A percentile compares a stretch with the other conserved stretches of the same genome.
Conservation (phyloP, 164 flowering plant species). For the Paratinospora sagittata region DNA sequence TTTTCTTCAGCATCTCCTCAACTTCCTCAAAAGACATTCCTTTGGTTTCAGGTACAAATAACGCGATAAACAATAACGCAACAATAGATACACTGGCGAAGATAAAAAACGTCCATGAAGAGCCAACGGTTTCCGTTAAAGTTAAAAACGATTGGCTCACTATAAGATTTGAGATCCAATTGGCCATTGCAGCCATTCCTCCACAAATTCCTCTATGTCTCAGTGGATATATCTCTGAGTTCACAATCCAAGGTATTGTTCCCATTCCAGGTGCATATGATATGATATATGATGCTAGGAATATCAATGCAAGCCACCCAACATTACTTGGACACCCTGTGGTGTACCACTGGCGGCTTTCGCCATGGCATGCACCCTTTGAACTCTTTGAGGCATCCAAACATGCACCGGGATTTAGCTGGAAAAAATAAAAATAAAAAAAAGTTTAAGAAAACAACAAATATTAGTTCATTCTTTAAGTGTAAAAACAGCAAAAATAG, state of each 20-base stretch:
- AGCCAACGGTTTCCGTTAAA: neutral
- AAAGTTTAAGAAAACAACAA: neutral
- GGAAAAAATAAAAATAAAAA: no score
- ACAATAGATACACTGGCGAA: neutral
- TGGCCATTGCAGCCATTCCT: constrained; percentile 7
- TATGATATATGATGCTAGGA: neutral
- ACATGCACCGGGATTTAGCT: constrained; percentile 71
- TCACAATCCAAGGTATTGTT: constrained; percentile 6
- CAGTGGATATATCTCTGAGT: neutral
- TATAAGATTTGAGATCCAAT: neutral
- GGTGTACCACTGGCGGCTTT: constrained; percentile 44
- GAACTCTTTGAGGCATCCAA: constrained; percentile 17
- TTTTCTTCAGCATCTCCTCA: neutral
- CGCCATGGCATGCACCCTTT: constrained; percentile 26
- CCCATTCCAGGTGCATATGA: constrained; percentile 6
- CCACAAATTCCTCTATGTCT: neutral
- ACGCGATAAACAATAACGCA: neutral
- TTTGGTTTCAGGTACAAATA: neutral
- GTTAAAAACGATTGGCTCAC: neutral
- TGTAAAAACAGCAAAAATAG: neutral
- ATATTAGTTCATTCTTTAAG: neutral
- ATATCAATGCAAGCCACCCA: constrained; percentile 23
- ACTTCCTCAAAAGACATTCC: neutral
- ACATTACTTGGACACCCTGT: constrained; percentile 68
- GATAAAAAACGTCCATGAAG: neutral